phyloP scores from a whole-genome alignment of 306 rosid genomes.

The Rosa persica region DNA sequence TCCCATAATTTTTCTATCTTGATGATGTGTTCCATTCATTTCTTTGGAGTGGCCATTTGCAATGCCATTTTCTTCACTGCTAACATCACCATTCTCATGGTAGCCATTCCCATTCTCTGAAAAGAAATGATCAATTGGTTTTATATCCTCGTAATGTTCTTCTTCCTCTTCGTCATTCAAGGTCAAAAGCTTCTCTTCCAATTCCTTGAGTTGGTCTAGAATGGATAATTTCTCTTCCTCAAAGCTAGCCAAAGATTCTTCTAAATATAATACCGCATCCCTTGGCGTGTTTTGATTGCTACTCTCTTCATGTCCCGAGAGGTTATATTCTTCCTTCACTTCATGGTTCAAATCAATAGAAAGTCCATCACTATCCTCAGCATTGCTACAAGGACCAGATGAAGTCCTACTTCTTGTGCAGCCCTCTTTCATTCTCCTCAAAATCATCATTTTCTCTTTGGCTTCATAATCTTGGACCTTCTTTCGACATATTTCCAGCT shows the following conservation, averaged over 20 bases:
- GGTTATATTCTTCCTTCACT: constrained; percentile 63
- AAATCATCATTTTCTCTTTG: constrained; percentile 56
- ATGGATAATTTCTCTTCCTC: constrained; percentile 91
- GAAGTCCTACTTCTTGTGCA: constrained; percentile 71
- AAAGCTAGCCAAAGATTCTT: constrained; percentile 71
- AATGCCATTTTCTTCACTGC: constrained; percentile 45
- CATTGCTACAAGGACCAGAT: constrained; percentile 70
- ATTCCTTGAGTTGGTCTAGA: constrained; percentile 70
- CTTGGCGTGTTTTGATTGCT: constrained; percentile 73
- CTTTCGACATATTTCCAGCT: constrained; percentile 64
- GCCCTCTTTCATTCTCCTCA: constrained; percentile 48
- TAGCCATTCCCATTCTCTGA: constrained; percentile 71
- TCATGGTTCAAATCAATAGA: constrained; percentile 69
- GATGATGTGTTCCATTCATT: constrained; percentile 62
- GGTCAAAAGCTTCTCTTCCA: constrained; percentile 82
- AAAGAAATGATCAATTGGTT: constrained; percentile 34
- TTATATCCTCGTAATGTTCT: constrained; percentile 43
- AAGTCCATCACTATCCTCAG: constrained; percentile 78
- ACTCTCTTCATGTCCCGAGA: constrained; percentile 47
- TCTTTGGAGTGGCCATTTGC: constrained; percentile 63
- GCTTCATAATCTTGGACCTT: constrained; percentile 75
- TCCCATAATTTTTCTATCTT: constrained; percentile 46
- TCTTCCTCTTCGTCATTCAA: constrained; percentile 68
- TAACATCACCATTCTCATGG: constrained; percentile 41
- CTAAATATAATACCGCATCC: constrained; percentile 68